Evolutionary conservation across 306 rosid genomes (phyloP).

Genomic region (Leucaena leucocephala): DNA sequence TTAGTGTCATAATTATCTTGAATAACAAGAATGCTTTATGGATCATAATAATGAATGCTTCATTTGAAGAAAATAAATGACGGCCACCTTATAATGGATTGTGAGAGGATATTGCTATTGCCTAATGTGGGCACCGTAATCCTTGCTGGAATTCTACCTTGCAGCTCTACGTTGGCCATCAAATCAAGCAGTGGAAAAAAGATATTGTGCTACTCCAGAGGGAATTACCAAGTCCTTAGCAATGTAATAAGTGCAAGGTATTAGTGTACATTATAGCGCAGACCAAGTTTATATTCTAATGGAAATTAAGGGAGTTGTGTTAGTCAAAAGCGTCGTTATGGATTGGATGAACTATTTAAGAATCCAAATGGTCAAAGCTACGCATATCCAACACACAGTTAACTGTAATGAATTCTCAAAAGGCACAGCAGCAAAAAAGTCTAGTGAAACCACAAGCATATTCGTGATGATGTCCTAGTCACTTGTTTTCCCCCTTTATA

Average conservation of each 20-base stretch:
- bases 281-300: slow-evolving; percentile 11
- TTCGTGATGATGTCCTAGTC: not conserved
- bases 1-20: not conserved
- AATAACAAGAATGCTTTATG: slow-evolving; percentile 15
- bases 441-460: not conserved
- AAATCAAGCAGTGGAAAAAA: slow-evolving; percentile 24
- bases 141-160: not conserved
- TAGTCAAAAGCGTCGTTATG: slow-evolving; percentile 36
- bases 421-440: not conserved
- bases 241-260: not conserved
- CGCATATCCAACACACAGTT: not conserved
- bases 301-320: slow-evolving; percentile 25
- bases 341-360: not conserved
- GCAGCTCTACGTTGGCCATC: slow-evolving; percentile 23
- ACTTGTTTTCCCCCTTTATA: not conserved
- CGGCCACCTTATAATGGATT: not conserved
- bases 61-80: not conserved
- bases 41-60: not conserved
- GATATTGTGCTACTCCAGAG: not conserved
- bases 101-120: not conserved
- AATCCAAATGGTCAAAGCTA: not conserved
- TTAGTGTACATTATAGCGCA: slow-evolving; percentile 18
- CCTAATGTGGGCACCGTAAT: slow-evolving; percentile 15
- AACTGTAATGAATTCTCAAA: not conserved
- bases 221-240: not conserved